phyloP scores from a whole-genome alignment of 495 filamentous ascomycete genomes.

The Apiosordaria backusii region DNA sequence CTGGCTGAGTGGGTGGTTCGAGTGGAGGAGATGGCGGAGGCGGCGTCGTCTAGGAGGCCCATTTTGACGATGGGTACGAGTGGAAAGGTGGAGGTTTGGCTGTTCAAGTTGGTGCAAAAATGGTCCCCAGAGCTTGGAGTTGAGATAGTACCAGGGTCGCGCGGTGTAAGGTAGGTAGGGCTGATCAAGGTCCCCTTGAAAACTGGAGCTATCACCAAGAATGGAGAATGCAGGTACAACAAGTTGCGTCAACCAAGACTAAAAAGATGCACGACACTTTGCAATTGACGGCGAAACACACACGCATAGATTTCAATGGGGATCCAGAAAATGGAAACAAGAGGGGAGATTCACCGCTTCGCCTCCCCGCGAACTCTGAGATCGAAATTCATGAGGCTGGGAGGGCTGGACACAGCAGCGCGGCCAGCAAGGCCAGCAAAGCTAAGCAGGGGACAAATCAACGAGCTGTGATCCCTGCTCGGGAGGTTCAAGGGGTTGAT shows the following conservation, averaged over 20 bases:
- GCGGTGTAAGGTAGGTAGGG: no score
- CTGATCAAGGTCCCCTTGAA: background rate
- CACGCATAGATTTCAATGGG: background rate
- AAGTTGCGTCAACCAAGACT: background rate
- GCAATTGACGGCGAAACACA: background rate
- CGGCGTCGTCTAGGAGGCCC: constrained; percentile 45
- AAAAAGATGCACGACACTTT: background rate
- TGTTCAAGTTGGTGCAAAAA: no score
- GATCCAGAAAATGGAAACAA: background rate
- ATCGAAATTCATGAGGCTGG: constrained; percentile 14
- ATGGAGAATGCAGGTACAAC: background rate
- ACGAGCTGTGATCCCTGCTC: background rate
- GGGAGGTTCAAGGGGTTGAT: background rate
- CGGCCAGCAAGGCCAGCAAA: no score
- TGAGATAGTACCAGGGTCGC: background rate
- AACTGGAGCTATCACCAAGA: background rate
- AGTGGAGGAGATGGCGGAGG: constrained; percentile 40
- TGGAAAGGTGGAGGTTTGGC: background rate
- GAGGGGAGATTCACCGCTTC: background rate
- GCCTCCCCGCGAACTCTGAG: background rate
- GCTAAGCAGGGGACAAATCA: background rate
- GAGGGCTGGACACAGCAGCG: constrained; percentile 5
- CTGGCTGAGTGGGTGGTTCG: constrained; percentile 32
- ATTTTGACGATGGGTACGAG: constrained; percentile 22
- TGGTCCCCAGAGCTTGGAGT: background rate